A percentile compares a stretch with the other conserved stretches of the same genome.
Evolutionary conservation across 371 early-diverging fungal genomes (phyloP).

Genomic region (Lichtheimia corymbifera): DNA sequence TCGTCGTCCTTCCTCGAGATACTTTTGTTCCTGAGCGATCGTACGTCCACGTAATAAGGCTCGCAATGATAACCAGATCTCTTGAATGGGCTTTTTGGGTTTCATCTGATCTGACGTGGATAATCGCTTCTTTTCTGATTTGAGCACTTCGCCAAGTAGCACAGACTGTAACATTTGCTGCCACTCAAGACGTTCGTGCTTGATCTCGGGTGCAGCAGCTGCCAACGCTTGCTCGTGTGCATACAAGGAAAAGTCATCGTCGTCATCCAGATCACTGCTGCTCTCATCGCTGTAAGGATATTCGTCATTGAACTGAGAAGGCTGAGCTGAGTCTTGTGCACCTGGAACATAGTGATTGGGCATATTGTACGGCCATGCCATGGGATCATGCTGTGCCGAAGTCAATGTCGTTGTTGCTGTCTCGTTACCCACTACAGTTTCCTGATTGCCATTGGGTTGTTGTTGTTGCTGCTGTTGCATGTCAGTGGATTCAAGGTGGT

Average conservation of each 20-base stretch:
- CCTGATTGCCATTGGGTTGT: slow-evolving; percentile 2
- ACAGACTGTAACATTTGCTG: slow-evolving; percentile 86
- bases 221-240: slow-evolving; percentile 38
- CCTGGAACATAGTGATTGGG: slow-evolving; percentile 17
- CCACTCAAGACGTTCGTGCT: slow-evolving; percentile 78
- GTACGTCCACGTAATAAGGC: slow-evolving; percentile 68
- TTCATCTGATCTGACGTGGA: slow-evolving; percentile 54
- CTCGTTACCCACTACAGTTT: background rate
- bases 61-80: slow-evolving; percentile 79
- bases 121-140: slow-evolving; percentile 78
- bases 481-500: background rate
- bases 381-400: slow-evolving; percentile 25
- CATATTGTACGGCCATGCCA: slow-evolving; percentile 22
- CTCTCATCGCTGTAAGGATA: slow-evolving; percentile 30
- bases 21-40: slow-evolving; percentile 64
- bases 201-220: slow-evolving; percentile 47
- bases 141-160: slow-evolving; percentile 83
- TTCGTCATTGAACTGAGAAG: slow-evolving; percentile 8
- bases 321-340: slow-evolving; percentile 7
- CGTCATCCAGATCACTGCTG: slow-evolving; percentile 27
- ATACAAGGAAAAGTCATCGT: slow-evolving; percentile 35
- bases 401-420: slow-evolving; percentile 10
- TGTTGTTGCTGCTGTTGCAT: background rate
- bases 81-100: slow-evolving; percentile 57
- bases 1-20: slow-evolving; percentile 67